A percentile compares a stretch with the other conserved stretches of the same genome.
Conservation (phyloP, 129 eudicot species). For the Saposhnikovia divaricata region DNA sequence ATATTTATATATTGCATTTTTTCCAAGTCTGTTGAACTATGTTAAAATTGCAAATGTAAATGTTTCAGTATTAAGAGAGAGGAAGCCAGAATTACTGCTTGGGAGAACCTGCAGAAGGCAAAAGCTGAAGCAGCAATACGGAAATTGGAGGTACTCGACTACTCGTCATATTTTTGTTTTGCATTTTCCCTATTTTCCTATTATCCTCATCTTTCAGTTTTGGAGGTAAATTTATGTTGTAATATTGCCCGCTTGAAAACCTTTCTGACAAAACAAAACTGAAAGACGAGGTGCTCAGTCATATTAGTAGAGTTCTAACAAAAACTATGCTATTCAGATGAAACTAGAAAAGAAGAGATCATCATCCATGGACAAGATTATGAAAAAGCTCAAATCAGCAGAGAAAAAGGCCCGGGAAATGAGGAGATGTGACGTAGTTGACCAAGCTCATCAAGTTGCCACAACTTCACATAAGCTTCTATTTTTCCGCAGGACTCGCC, state of each 20-base stretch:
- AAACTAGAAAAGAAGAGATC: constrained; percentile 89
- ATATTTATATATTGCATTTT: neutral
- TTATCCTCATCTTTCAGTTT: neutral
- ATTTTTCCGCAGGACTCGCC: constrained; percentile 49
- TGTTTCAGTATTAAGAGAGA: constrained; percentile 64
- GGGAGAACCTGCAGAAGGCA: constrained; percentile 96
- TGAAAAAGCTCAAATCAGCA: constrained; percentile 70
- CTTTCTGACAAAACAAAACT: neutral
- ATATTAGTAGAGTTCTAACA: constrained; percentile 17
- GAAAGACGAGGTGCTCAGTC: neutral
- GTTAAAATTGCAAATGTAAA: neutral
- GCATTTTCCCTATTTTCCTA: too few relatives aligned
- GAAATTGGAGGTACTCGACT: constrained; percentile 62
- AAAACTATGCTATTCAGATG: constrained; percentile 44
- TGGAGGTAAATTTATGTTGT: neutral
- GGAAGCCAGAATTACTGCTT: constrained; percentile 85
- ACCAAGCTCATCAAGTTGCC: constrained; percentile 37
- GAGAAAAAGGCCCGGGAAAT: constrained; percentile 85
- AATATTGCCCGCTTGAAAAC: neutral
- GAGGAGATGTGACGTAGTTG: constrained; percentile 50
- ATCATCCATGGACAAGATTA: constrained; percentile 80
- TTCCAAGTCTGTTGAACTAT: neutral
- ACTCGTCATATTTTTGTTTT: neutral
- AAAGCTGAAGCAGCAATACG: constrained; percentile 89
- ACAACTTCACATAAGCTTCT: constrained; percentile 38